phyloP scores from a whole-genome alignment of 2,329 filamentous ascomycete species.

The Phyllachora maydis region DNA sequence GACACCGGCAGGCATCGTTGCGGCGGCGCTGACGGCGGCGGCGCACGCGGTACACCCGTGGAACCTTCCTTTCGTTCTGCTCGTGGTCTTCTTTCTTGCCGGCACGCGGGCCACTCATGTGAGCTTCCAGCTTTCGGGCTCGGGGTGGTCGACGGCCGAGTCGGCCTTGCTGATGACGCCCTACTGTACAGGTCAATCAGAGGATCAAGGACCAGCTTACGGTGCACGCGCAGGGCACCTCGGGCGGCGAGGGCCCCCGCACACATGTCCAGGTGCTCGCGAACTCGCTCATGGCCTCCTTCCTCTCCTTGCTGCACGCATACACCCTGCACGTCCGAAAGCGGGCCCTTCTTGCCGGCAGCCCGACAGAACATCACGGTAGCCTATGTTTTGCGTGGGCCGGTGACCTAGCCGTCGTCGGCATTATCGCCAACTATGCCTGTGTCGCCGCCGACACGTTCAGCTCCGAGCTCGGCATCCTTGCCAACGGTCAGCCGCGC shows the following conservation, averaged over 20 bases:
- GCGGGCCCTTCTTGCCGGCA: constrained; percentile 14
- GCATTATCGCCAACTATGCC: constrained; percentile 68
- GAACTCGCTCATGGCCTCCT: constrained; percentile 62
- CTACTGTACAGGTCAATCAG: constrained; percentile 50
- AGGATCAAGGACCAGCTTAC: constrained; percentile 68
- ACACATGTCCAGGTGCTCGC: constrained; percentile 78
- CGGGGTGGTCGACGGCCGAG: too few relatives aligned
- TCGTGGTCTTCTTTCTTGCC: constrained; percentile 70
- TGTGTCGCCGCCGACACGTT: constrained; percentile 87
- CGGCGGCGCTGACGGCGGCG: constrained; percentile 51
- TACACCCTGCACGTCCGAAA: constrained; percentile 32
- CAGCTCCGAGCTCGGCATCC: constrained; percentile 83
- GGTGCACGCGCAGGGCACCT: constrained; percentile 48
- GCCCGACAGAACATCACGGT: constrained; percentile 6
- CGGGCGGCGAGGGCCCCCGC: constrained; percentile 62
- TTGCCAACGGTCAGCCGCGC: constrained; percentile 54
- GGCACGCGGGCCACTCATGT: constrained; percentile 75
- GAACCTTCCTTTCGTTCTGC: constrained; percentile 71
- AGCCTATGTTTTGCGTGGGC: constrained; percentile 32
- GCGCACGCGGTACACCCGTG: constrained; percentile 85
- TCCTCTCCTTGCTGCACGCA: constrained; percentile 37
- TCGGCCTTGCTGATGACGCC: constrained; percentile 5
- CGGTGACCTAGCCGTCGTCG: constrained; percentile 40
- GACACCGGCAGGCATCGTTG: constrained; percentile 53
- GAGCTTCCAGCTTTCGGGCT: constrained; percentile 4